A percentile compares a stretch with the other conserved stretches of the same genome.
These are phyloP conservation scores for Epichloe sibirici DNA, from an alignment of 2,329 filamentous ascomycete species.

Conservation along the genomic window DNA sequence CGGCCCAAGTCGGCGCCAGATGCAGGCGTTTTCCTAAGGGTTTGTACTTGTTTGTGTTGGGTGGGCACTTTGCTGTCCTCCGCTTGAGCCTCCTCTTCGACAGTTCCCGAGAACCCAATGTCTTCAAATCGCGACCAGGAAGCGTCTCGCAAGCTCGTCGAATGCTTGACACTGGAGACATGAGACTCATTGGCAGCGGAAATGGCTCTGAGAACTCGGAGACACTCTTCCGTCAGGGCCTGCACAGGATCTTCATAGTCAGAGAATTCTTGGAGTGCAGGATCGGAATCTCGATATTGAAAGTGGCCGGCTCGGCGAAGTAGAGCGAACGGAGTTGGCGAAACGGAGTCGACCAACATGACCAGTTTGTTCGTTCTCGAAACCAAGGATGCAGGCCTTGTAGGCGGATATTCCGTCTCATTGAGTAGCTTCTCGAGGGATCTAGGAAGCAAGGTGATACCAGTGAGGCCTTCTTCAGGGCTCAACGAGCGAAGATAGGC, in stretches of 20 bases:
- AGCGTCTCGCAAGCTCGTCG: constrained; percentile 65
- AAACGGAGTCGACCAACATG: constrained; percentile 94
- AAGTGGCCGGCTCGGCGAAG: constrained; percentile 88
- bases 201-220: constrained; percentile 78
- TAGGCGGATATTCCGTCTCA: constrained; percentile 88
- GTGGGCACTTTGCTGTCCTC: constrained; percentile 44
- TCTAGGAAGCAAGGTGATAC: constrained; percentile 76
- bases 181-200: constrained; percentile 80
- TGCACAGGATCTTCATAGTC: constrained; percentile 80
- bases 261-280: constrained; percentile 72
- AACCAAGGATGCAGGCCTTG: constrained; percentile 63
- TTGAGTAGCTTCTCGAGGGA: constrained; percentile 83
- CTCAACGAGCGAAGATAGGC: constrained; percentile 85
- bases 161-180: constrained; percentile 56
- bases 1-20: constrained; percentile 60
- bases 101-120: constrained; percentile 69
- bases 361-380: constrained; percentile 77
- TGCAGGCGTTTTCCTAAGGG: constrained; percentile 52
- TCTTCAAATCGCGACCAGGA: constrained; percentile 97
- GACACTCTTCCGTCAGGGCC: constrained; percentile 86
- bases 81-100: constrained; percentile 51
- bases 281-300: constrained; percentile 82
- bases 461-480: constrained; percentile 64
- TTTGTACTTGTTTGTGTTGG: constrained; percentile 27
- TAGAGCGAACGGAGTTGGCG: constrained; percentile 84